These are phyloP conservation scores for Somion occarium DNA, from an alignment of 1,284 basidiomycete genomes.

Conservation along the genomic window DNA sequence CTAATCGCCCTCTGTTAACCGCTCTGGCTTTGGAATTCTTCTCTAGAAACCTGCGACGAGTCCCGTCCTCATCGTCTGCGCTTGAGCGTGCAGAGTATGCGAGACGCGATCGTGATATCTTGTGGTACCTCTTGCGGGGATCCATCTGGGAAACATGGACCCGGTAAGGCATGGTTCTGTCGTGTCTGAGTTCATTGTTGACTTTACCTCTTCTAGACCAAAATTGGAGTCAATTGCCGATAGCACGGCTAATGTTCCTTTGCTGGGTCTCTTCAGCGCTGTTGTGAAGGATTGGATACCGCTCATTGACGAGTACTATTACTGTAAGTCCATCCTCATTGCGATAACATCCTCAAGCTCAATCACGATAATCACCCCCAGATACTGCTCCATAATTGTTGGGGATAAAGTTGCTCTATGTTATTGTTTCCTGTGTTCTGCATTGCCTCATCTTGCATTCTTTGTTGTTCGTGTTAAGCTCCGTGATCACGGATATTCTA, in stretches of 20 bases:
- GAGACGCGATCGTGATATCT: conserved; percentile 72
- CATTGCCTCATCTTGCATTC: neutral
- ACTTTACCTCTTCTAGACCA: conserved; percentile 43
- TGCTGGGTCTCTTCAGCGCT: conserved; percentile 73
- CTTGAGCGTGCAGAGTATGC: conserved; percentile 81
- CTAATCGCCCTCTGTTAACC: conserved; percentile 48
- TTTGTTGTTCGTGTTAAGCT: neutral
- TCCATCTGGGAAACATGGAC: conserved; percentile 88
- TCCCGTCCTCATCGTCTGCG: conserved; percentile 51
- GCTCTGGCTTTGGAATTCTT: conserved; percentile 61
- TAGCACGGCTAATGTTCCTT: conserved; percentile 56
- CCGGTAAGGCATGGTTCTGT: conserved; percentile 41
- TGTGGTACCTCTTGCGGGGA: conserved; percentile 86
- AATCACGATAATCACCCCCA: conserved; percentile 14
- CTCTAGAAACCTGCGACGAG: conserved; percentile 62
- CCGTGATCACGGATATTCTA: too few species aligned
- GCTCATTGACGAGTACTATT: conserved; percentile 93
- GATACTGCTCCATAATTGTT: conserved; percentile 35
- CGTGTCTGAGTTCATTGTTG: conserved; percentile 1
- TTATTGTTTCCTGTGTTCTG: conserved; percentile 1
- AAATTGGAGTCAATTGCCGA: conserved; percentile 66
- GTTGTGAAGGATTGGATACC: conserved; percentile 89
- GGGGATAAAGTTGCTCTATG: neutral
- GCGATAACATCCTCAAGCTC: neutral
- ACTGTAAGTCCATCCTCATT: conserved; percentile 62